Base-by-base conservation (phyloP, 768 basidiomycete genomes). In the Lentinula aciculospora region DNA sequence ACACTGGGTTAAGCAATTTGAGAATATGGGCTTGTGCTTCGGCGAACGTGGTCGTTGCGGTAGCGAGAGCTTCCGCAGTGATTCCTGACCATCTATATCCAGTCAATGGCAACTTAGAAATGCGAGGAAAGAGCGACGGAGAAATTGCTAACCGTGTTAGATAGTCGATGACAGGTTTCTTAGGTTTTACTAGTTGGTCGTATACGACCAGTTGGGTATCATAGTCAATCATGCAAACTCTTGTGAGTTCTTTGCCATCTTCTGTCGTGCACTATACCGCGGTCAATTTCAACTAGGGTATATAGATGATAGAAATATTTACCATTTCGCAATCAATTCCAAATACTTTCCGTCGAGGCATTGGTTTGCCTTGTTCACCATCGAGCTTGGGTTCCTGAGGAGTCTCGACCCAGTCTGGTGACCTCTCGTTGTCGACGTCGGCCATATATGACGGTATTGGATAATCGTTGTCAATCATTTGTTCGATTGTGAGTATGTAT, bases 271-370 rank as follows among this genome's bases (percentile, higher is more conserved):
- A 96, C 94, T 97, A 62, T 2, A n/a, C 21, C 34, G 31, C 32
- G 21, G 44, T 0, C 28, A 45, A 53, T 58, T 42, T 46, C 47
- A 39, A 55, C 39, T 45, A 10, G 46, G 0, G 57, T 36, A 58
- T 51, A 23, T 47, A n/a, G 32, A 21, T 19, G 46, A 48, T 4
- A 19, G 32, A 17, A 49, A 17, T 10, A 65, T 82, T 54, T 59
- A 92, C 95, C 96, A 98, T 98, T 70, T 98, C 96, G 69, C 96
- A 98, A 76, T 99, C 96, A 47, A 99, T 81, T 0, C 92, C 92
- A 56, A 90, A 86, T 25, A 96, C 81, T 58, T 74, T 77, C 3
- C 80, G 76, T 45, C 68, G 68, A n/a, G 64, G 66, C 29, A 65
- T 71, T 34, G 56, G 53, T 19, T 71, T 65, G 42, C 50, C 67